Percentiles rank a stretch among this genome's conserved stretches.
phyloP scores from a whole-genome alignment of 2,329 filamentous ascomycete species.

The Leptographium lundbergii region DNA sequence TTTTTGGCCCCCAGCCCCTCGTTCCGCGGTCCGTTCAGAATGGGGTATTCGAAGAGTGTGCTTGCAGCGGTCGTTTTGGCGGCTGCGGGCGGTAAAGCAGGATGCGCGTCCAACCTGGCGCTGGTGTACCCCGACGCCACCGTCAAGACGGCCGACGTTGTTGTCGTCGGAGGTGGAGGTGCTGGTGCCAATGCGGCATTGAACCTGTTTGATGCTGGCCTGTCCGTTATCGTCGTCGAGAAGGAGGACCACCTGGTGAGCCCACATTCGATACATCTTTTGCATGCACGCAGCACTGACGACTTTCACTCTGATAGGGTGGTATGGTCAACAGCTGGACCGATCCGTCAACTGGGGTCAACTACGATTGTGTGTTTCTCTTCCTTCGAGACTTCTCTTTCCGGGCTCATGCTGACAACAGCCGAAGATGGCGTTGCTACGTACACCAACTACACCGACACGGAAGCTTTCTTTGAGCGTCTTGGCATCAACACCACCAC shows the following conservation, averaged over 20 bases:
- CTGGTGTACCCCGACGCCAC: not conserved
- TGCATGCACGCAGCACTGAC: not conserved
- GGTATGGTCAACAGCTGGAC: constrained; percentile 36
- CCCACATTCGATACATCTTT: not conserved
- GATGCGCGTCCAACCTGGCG: not conserved
- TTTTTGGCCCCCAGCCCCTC: not conserved
- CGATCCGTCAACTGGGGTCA: constrained; percentile 22
- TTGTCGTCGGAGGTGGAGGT: constrained; percentile 24
- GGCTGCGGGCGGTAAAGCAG: not conserved
- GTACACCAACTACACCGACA: constrained; percentile 24
- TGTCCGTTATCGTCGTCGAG: constrained; percentile 23
- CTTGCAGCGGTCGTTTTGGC: not conserved
- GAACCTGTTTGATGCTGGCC: constrained; percentile 21
- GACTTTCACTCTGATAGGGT: constrained; percentile 19
- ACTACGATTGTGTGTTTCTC: constrained; percentile 17
- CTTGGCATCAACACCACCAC: constrained; percentile 23
- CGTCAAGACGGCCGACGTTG: constrained; percentile 16
- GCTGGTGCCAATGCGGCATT: constrained; percentile 25
- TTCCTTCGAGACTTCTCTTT: not conserved
- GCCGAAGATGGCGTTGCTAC: constrained; percentile 20
- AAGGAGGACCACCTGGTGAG: constrained; percentile 20
- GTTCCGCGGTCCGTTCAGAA: not conserved
- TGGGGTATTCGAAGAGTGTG: not conserved
- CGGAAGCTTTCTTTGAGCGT: constrained; percentile 29
- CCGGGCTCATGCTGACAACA: not conserved